Evolutionary conservation across 1,139 yeast genomes (phyloP).

Genomic region (Kodamaea arcana): DNA sequence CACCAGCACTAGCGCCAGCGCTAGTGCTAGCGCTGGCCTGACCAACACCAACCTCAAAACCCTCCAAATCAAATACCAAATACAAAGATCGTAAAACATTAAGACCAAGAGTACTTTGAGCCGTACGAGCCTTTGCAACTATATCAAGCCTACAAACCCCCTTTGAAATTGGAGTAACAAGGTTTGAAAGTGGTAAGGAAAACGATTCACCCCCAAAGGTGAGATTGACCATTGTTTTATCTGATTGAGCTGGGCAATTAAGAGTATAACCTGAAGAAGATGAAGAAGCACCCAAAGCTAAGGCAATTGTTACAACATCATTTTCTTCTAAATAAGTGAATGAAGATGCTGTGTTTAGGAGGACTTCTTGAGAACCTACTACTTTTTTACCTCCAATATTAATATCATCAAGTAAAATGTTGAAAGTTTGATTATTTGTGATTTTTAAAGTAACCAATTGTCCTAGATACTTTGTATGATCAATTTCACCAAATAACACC

Average conservation of each 20-base stretch:
- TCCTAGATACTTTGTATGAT: conserved; percentile 48
- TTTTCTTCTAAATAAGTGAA: conserved; percentile 30
- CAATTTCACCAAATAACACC: conserved; percentile 57
- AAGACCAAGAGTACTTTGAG: conserved; percentile 16
- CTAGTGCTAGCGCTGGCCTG: too few relatives aligned
- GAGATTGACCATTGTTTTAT: too few relatives aligned
- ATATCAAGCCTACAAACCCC: not conserved
- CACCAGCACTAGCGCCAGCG: too few relatives aligned
- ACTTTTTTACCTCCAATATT: too few relatives aligned
- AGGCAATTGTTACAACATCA: conserved; percentile 26
- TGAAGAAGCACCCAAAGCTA: conserved; percentile 29
- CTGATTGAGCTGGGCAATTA: conserved; percentile 17
- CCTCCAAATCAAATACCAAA: conserved; percentile 19
- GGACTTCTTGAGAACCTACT: too few relatives aligned
- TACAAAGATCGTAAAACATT: conserved; percentile 18
- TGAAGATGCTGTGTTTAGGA: conserved; percentile 27
- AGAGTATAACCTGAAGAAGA: conserved; percentile 28
- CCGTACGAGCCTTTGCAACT: not conserved
- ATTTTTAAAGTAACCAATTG: conserved; percentile 31
- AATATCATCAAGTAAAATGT: too few relatives aligned
- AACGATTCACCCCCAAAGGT: too few relatives aligned
- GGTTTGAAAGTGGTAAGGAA: too few relatives aligned
- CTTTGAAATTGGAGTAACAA: too few relatives aligned
- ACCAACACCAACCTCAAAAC: conserved; percentile 16
- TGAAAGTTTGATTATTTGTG: conserved; percentile 9